Conservation (phyloP, 2,329 filamentous ascomycete genomes). For the Rugonectria rugulosa region DNA sequence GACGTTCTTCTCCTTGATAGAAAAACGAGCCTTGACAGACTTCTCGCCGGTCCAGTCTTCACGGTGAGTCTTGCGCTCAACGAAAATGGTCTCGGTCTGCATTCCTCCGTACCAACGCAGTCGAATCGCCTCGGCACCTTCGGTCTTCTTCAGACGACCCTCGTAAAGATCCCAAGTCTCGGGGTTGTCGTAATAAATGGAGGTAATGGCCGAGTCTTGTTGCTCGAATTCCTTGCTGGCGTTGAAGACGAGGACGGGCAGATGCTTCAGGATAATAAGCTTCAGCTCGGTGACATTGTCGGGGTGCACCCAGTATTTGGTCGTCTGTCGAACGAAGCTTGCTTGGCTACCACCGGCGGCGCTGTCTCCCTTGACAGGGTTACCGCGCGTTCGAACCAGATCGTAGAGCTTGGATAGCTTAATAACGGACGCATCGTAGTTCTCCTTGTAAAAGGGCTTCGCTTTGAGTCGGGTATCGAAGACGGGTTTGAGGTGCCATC, state of each 20-base stretch:
- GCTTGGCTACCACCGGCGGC: constrained; percentile 90
- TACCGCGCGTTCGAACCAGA: constrained; percentile 89
- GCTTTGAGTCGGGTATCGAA: constrained; percentile 94
- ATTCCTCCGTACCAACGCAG: constrained; percentile 98
- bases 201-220: constrained; percentile 93
- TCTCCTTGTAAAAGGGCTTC: constrained; percentile 98
- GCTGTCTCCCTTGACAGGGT: constrained; percentile 91
- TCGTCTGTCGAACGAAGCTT: constrained; percentile 96
- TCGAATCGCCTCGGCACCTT: constrained; percentile 95
- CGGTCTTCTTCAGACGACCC: constrained; percentile 95
- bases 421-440: constrained; percentile 95
- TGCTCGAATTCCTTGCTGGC: constrained; percentile 94
- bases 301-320: constrained; percentile 99
- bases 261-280: constrained; percentile 95
- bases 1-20: constrained; percentile 96
- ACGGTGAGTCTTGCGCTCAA: constrained; percentile 96
- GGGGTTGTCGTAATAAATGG: constrained; percentile 97
- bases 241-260: constrained; percentile 97
- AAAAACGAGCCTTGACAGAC: constrained; percentile 96
- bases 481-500: constrained; percentile 92
- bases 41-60: constrained; percentile 99
- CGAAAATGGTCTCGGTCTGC: constrained; percentile 93
- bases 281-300: constrained; percentile 99
- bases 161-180: constrained; percentile 94
- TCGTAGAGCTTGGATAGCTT: constrained; percentile 96